A percentile compares a stretch with the other conserved stretches of the same genome.
Evolutionary conservation across 2,329 filamentous ascomycete genomes (phyloP).

Genomic region (Aschersonia sp.): DNA sequence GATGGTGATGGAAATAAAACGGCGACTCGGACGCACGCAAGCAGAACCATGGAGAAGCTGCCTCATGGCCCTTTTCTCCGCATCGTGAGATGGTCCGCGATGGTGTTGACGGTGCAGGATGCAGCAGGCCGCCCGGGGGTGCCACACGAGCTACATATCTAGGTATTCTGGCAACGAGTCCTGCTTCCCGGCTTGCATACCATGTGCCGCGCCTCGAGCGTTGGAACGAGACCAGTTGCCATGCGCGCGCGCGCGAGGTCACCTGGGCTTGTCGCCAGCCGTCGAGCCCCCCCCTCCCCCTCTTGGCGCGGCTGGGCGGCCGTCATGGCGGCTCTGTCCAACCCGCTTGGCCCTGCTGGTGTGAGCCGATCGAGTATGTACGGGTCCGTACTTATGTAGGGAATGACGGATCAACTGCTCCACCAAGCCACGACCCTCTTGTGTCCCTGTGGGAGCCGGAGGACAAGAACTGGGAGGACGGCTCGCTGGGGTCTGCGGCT

Average conservation of each 20-base stretch:
- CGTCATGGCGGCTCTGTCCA: too few species aligned
- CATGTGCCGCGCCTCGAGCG: not conserved
- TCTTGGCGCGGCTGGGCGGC: too few species aligned
- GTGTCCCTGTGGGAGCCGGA: too few species aligned
- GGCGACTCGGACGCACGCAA: slow-evolving; percentile 2
- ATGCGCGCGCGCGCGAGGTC: not conserved
- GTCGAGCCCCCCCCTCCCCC: too few species aligned
- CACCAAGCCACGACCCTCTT: not conserved
- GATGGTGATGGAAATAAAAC: not conserved
- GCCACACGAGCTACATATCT: slow-evolving; percentile 1
- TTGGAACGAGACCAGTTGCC: not conserved
- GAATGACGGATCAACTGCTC: not conserved
- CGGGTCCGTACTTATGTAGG: not conserved
- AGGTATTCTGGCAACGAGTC: not conserved
- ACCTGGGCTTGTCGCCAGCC: not conserved
- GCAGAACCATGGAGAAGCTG: slow-evolving; percentile 1
- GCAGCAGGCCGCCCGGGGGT: not conserved
- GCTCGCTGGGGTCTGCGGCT: not conserved
- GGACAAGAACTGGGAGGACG: too few species aligned
- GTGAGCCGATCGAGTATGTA: not conserved
- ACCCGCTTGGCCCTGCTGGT: not conserved
- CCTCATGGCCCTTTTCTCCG: slow-evolving; percentile 5
- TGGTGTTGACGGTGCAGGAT: slow-evolving; percentile 6
- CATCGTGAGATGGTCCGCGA: slow-evolving; percentile 8
- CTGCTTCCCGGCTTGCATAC: not conserved